Base-by-base conservation (phyloP, 106 monocot genomes). In the Cymbidium sinense region DNA sequence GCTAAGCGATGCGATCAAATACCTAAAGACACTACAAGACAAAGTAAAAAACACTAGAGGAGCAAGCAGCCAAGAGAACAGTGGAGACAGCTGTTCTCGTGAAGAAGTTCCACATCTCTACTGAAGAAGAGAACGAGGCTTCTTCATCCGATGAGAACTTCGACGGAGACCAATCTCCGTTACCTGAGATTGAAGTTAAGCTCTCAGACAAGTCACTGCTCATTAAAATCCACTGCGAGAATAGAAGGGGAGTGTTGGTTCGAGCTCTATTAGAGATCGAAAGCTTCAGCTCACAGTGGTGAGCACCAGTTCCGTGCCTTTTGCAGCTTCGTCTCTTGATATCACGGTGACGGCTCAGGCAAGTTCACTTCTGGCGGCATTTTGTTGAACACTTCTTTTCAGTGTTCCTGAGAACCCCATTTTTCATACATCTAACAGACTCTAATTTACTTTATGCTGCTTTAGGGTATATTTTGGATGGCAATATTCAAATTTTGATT, bases 141-240 rank as follows among this genome's bases (percentile, higher is more conserved):
- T 74, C 74, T 7, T 74, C 74, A 27, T 25, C 74, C 15, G 74
- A 74, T 21, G 74, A 74, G 44, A 74, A 74, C 29, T 74, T 27
- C 44, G 74, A 2, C 43, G 21, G 23, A 19, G 9, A n/a, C 28
- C 4, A 4, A 21, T 43, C 44, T 27, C 74, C 1, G 35, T 44
- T 44, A 15, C 74, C 74, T 27, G 74, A 74, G 74, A 74, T 74
- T 6, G 43, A 74, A 35, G 74, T 47, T 15, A 76, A 55, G 76
- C 76, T 76, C 30, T 76, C 76, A 13, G 54, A 21, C 23, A 76
- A 76, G 54, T 34, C 76, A 6, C 4, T 76, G 20, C 76, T 76
- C 54, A 55, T 76, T 34, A 76, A 76, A 54, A 55, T 76, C 34
- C 76, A 76, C 52, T 76, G 76, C 52, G 54, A 76, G 29, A 54